Base-by-base conservation (phyloP, 345 rosid species). In the Hibiscus mutabilis region DNA sequence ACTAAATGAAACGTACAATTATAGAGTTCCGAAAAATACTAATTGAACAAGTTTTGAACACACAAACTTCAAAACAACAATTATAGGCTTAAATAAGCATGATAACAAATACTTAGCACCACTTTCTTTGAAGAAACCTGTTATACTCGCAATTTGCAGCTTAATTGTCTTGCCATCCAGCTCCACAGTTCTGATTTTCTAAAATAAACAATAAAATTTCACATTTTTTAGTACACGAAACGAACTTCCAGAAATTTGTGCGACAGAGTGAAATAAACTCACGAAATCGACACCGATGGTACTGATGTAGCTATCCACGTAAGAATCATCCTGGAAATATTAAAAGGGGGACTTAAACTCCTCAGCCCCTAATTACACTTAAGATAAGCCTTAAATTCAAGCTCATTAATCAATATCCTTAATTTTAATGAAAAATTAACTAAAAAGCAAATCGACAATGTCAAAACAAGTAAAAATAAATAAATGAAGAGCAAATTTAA, bases 231-330 rank as follows among this genome's bases (percentile, higher is more conserved):
- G 33, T 24, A 6, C 42, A 68, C 11, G 51, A 14, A 13, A 44
- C 12, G 22, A 71, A 75, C 8, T 6, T 66, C 13, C 55, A 66
- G 6, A 46, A 0, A 33, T 11, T 56, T 49, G 0, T 56, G 1
- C 22, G n/a, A 46, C 14, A 46, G 14, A 14, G 51, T 13, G 4
- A 46, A 44, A 44, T 33, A 64, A 62, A 70, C 96, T 87, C 66
- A 87, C 93, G 74, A 91, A 91, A 81, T 91, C 97, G 76, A 91
- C 97, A 75, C 97, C 97, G 58, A 88, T 88, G 70, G 93, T 91
- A 56, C 97, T 91, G 73, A 88, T 91, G 81, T 91, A 91, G 75
- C 92, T 88, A 76, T 91, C 93, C 47, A 91, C 80, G 78, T 91
- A 91, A 31, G 93, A 90, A 83, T 91, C 97, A 78, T 91, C 97